Percentiles rank a stretch among this genome's conserved stretches.
phyloP scores from a whole-genome alignment of 1,284 basidiomycete genomes.

The Malassezia arunalokei region DNA sequence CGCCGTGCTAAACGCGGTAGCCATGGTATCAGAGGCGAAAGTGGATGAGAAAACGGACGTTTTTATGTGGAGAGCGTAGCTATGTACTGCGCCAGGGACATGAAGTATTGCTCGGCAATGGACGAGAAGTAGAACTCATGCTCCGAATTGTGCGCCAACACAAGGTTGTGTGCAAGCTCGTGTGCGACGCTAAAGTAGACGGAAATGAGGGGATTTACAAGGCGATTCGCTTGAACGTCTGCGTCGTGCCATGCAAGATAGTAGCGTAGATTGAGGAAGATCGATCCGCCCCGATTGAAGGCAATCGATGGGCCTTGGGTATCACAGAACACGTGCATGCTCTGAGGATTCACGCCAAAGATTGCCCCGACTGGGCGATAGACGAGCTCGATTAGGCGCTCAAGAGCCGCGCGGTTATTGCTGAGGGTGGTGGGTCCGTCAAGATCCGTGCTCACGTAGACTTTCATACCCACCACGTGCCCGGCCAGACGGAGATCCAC shows the following conservation, averaged over 20 bases:
- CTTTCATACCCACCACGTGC: constrained; percentile 44
- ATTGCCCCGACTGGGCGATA: constrained; percentile 44
- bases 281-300: constrained; percentile 77
- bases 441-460: constrained; percentile 43
- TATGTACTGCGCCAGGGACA: constrained; percentile 40
- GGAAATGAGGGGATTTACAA: constrained; percentile 64
- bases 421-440: constrained; percentile 33
- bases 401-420: constrained; percentile 36
- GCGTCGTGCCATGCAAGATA: constrained; percentile 75
- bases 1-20: constrained; percentile 25
- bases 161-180: constrained; percentile 66
- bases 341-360: constrained; percentile 50
- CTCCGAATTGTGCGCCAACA: constrained; percentile 55
- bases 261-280: constrained; percentile 76
- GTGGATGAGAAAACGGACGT: not conserved
- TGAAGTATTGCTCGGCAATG: constrained; percentile 61
- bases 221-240: constrained; percentile 55
- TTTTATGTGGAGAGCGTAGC: not conserved
- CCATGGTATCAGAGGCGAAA: constrained; percentile 1
- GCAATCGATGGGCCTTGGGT: constrained; percentile 69
- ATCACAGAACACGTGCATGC: constrained; percentile 80
- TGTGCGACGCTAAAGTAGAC: constrained; percentile 85
- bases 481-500: constrained; percentile 46
- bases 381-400: constrained; percentile 40
- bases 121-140: constrained; percentile 90